A percentile compares a stretch with the other conserved stretches of the same genome.
These are phyloP conservation scores for Chionographis japonica DNA, from an alignment of 106 monocot species.

Conservation along the genomic window DNA sequence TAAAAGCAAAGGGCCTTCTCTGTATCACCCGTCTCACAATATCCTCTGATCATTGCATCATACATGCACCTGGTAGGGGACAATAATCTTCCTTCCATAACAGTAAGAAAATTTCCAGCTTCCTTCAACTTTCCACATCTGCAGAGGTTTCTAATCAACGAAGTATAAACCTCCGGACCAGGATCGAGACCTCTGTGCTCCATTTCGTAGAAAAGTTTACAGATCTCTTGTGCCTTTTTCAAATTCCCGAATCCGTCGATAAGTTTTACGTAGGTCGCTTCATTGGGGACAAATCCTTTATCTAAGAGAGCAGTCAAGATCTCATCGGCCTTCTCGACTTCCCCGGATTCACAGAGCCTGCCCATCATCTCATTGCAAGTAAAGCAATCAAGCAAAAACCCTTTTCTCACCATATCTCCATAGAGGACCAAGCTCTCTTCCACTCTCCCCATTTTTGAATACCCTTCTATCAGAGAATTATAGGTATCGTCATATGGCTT, in stretches of 20 bases:
- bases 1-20: constrained; percentile 25
- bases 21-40: constrained; percentile 16
- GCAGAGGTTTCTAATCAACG: constrained; percentile 45
- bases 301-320: constrained; percentile 51
- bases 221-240: constrained; percentile 24
- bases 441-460: constrained; percentile 34
- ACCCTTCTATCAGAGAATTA: constrained; percentile 47
- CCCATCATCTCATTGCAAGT: constrained; percentile 47
- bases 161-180: constrained; percentile 22
- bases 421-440: constrained; percentile 42
- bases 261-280: constrained; percentile 41
- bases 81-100: constrained; percentile 22
- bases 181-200: constrained; percentile 36
- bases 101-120: constrained; percentile 42
- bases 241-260: constrained; percentile 60
- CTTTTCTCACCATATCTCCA: constrained; percentile 44
- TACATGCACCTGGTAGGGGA: constrained; percentile 17
- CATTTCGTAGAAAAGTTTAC: constrained; percentile 73
- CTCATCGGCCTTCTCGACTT: constrained; percentile 57
- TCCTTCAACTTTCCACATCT: constrained; percentile 54
- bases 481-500: constrained; percentile 74
- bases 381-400: constrained; percentile 31
- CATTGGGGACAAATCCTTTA: constrained; percentile 56
- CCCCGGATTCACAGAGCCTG: constrained; percentile 39
- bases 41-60: constrained; percentile 17